These are phyloP conservation scores for Hypoxylon lenormandii DNA, from an alignment of 495 filamentous ascomycete genomes.

Conservation along the genomic window DNA sequence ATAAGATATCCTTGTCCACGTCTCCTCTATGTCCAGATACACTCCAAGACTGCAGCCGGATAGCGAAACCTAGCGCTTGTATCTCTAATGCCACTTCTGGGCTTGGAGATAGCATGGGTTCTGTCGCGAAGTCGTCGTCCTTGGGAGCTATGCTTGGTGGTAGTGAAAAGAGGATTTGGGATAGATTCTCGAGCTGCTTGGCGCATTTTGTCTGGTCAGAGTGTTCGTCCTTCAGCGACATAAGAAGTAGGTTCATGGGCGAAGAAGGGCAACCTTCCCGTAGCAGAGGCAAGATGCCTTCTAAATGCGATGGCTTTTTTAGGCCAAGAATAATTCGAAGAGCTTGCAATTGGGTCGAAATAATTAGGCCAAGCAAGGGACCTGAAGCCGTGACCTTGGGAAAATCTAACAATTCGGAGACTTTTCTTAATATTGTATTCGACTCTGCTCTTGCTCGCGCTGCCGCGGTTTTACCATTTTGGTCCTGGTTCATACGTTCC, in stretches of 20 bases:
- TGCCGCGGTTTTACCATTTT: slow-evolving; percentile 46
- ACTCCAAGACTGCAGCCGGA: slow-evolving; percentile 76
- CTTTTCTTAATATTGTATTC: slow-evolving; percentile 57
- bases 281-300: slow-evolving; percentile 61
- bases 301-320: slow-evolving; percentile 65
- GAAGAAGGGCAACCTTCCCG: slow-evolving; percentile 65
- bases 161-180: slow-evolving; percentile 74
- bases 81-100: slow-evolving; percentile 71
- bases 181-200: slow-evolving; percentile 75
- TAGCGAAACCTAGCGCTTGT: slow-evolving; percentile 74
- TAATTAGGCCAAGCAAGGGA: slow-evolving; percentile 59
- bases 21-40: slow-evolving; percentile 76
- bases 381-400: slow-evolving; percentile 54
- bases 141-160: slow-evolving; percentile 67
- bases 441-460: slow-evolving; percentile 39
- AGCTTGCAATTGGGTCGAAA: slow-evolving; percentile 66
- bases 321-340: slow-evolving; percentile 62
- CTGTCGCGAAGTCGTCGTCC: slow-evolving; percentile 62
- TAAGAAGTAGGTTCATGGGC: slow-evolving; percentile 72
- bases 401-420: slow-evolving; percentile 75
- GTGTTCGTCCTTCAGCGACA: slow-evolving; percentile 61
- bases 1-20: slow-evolving; percentile 73
- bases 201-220: slow-evolving; percentile 69
- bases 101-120: slow-evolving; percentile 65
- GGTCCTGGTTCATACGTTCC: slow-evolving; percentile 55